These are phyloP conservation scores for Verticillium zaregamsianum DNA, from an alignment of 2,329 filamentous ascomycete species.

Conservation along the genomic window DNA sequence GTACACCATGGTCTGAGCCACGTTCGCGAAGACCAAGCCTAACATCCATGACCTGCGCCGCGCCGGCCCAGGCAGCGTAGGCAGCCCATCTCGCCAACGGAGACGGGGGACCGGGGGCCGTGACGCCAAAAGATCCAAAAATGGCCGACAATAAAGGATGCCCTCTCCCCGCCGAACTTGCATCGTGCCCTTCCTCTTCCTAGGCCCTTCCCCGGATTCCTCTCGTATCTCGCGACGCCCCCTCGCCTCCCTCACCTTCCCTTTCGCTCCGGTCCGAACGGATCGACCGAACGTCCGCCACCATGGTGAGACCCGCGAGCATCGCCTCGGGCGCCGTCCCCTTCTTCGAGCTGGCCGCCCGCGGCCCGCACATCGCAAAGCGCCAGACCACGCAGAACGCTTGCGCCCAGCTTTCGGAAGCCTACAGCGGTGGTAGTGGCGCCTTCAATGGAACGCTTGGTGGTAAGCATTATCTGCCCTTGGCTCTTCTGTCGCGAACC, in stretches of 20 bases:
- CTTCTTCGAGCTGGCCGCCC: background rate
- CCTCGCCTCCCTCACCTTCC: background rate
- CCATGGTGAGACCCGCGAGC: background rate
- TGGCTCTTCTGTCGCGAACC: background rate
- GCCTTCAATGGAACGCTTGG: background rate
- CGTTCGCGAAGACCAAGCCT: background rate
- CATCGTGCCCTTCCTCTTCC: background rate
- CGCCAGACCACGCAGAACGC: background rate
- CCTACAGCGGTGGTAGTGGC: background rate
- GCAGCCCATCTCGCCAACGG: background rate
- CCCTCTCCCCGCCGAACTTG: background rate
- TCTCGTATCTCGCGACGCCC: background rate
- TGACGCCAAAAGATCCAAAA: background rate
- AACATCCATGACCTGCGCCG: conserved; percentile 1
- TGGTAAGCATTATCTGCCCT: background rate
- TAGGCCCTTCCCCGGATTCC: background rate
- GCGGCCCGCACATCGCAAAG: background rate
- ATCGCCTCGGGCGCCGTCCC: background rate
- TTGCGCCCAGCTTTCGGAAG: conserved; percentile 1
- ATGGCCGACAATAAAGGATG: conserved; percentile 1
- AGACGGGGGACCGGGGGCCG: background rate
- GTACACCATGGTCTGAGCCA: conserved; percentile 2
- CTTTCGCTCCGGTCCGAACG: background rate
- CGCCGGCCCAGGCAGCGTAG: background rate
- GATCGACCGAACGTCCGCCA: background rate